These are phyloP conservation scores for Coemansia sp. DNA, from an alignment of 192 early-diverging fungal species.

Conservation along the genomic window DNA sequence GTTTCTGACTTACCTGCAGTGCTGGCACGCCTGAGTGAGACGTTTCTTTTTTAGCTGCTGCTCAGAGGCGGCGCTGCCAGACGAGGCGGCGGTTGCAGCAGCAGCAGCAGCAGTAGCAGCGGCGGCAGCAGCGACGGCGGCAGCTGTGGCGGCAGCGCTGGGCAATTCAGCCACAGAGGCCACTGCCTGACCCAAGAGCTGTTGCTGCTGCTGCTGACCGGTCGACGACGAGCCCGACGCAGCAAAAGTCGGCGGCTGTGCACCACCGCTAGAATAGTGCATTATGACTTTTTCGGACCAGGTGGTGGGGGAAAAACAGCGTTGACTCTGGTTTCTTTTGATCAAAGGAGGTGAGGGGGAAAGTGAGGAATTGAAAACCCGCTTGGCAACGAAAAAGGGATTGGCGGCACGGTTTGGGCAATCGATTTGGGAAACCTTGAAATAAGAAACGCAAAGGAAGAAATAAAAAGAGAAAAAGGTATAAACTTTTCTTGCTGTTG, in stretches of 20 bases:
- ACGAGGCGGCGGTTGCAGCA: neutral
- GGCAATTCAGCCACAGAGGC: neutral
- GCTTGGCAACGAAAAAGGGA: neutral
- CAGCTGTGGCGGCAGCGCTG: neutral
- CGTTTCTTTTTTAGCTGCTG: slow-evolving; percentile 49
- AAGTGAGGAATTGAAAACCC: neutral
- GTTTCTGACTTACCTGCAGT: slow-evolving; percentile 43
- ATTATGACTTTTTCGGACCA: neutral
- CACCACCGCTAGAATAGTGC: neutral
- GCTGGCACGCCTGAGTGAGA: slow-evolving; percentile 52
- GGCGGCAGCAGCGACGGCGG: neutral
- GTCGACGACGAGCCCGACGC: neutral
- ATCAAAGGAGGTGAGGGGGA: neutral
- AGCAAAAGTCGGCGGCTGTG: neutral
- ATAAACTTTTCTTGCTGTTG: neutral
- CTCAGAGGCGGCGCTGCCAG: neutral
- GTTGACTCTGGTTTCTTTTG: too few relatives aligned
- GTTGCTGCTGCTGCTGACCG: neutral
- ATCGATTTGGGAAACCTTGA: neutral
- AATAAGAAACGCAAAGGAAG: neutral
- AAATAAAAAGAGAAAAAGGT: neutral
- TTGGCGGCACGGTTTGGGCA: too few relatives aligned
- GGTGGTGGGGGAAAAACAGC: too few relatives aligned
- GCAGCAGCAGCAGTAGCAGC: neutral
- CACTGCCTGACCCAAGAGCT: neutral